Percentiles rank a stretch among this genome's conserved stretches.
These are phyloP conservation scores for Arthrocladium fulminans DNA, from an alignment of 2,329 filamentous ascomycete genomes.

Conservation along the genomic window DNA sequence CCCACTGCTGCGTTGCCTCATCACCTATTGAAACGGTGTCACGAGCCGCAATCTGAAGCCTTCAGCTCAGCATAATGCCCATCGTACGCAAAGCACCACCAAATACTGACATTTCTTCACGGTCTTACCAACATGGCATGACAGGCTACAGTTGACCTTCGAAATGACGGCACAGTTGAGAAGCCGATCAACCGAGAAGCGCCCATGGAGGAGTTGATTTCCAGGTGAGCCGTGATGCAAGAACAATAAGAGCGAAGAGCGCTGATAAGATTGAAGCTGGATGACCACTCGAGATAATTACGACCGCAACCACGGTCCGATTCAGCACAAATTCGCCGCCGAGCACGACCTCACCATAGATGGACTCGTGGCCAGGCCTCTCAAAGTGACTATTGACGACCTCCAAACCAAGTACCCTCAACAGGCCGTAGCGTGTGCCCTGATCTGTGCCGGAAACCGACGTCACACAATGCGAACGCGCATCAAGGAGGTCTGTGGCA, in stretches of 20 bases:
- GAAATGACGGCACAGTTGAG: conserved; percentile 20
- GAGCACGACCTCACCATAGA: conserved; percentile 40
- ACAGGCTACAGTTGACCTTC: conserved; percentile 15
- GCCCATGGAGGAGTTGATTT: conserved; percentile 24
- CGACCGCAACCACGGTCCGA: conserved; percentile 50
- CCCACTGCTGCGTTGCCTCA: neutral
- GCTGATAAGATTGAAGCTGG: conserved; percentile 32
- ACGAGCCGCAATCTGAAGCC: neutral
- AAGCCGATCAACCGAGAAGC: conserved; percentile 30
- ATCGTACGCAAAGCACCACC: conserved; percentile 2
- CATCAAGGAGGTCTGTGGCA: conserved; percentile 50
- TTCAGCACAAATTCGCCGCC: conserved; percentile 33
- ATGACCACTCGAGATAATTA: conserved; percentile 43
- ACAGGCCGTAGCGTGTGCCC: conserved; percentile 46
- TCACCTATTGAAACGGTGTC: neutral
- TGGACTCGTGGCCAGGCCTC: conserved; percentile 38
- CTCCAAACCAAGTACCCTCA: conserved; percentile 43
- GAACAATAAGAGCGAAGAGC: neutral
- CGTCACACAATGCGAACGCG: conserved; percentile 53
- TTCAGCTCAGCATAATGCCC: conserved; percentile 1
- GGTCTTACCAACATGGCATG: neutral
- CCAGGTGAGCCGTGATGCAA: conserved; percentile 20
- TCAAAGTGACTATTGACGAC: conserved; percentile 40
- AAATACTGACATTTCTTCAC: neutral
- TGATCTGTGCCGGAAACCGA: conserved; percentile 54